Conservation (phyloP, 2,329 filamentous ascomycete species). For the Penicillium sp. region DNA sequence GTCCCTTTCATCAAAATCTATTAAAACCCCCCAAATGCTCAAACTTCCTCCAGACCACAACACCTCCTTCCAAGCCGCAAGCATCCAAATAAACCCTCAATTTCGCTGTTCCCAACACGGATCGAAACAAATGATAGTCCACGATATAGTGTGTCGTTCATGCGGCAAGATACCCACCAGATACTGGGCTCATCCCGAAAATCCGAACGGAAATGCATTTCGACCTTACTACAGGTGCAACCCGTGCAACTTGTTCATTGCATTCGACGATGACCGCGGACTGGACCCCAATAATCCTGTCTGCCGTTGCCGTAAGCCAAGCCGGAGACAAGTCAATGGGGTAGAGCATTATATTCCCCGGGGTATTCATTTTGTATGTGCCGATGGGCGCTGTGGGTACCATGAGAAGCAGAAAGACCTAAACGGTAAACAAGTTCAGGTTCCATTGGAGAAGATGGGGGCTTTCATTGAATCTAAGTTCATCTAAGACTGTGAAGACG, state of each 20-base stretch:
- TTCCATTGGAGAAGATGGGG: neutral
- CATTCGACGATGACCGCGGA: conserved; percentile 8
- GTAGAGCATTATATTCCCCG: neutral
- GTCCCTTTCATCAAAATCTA: too few species aligned
- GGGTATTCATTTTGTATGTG: conserved; percentile 10
- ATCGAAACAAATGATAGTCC: too few species aligned
- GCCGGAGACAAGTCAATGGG: conserved; percentile 5
- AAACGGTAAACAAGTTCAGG: conserved; percentile 1
- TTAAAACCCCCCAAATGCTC: too few species aligned
- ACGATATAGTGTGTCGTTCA: too few species aligned
- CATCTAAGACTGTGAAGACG: too few species aligned
- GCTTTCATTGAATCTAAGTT: too few species aligned
- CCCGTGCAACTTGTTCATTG: conserved; percentile 4
- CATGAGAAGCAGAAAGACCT: neutral
- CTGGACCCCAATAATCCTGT: conserved; percentile 2
- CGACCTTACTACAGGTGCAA: conserved; percentile 6
- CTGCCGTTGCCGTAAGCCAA: conserved; percentile 5
- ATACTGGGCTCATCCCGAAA: too few species aligned
- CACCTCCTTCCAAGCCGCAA: too few species aligned
- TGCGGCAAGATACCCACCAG: too few species aligned
- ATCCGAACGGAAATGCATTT: conserved; percentile 3
- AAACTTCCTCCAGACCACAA: too few species aligned
- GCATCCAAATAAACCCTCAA: too few species aligned
- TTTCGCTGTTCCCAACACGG: too few species aligned
- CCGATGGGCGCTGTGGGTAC: conserved; percentile 4